Conservation (phyloP, 495 filamentous ascomycete genomes). For the Aspergillus ostianus region DNA sequence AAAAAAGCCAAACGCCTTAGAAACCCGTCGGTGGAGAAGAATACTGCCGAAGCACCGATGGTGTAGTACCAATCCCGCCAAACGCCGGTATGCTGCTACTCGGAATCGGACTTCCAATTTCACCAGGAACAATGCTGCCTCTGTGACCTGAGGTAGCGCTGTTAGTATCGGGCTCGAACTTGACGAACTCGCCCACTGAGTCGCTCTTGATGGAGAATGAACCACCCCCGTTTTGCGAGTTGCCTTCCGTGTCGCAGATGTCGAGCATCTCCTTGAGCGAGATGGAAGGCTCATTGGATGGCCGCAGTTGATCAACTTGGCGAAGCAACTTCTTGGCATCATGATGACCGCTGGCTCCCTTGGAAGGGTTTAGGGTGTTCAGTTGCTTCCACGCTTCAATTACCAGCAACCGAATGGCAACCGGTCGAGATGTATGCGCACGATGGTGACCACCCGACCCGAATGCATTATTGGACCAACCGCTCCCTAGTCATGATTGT, state of each 20-base stretch:
- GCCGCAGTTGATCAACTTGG: constrained; percentile 61
- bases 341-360: constrained; percentile 55
- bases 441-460: constrained; percentile 44
- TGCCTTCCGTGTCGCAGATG: constrained; percentile 90
- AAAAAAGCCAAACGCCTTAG: constrained; percentile 24
- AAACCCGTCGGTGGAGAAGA: constrained; percentile 40
- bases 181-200: constrained; percentile 54
- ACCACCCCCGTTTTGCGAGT: constrained; percentile 82
- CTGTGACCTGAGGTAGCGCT: constrained; percentile 39
- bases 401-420: constrained; percentile 55
- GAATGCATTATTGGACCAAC: constrained; percentile 55
- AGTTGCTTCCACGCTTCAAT: constrained; percentile 61
- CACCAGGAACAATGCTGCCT: constrained; percentile 44
- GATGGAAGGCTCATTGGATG: constrained; percentile 56
- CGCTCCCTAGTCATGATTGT: constrained; percentile 33
- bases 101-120: constrained; percentile 51
- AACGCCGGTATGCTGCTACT: constrained; percentile 44
- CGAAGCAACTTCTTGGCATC: constrained; percentile 62
- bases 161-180: constrained; percentile 56
- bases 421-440: constrained; percentile 49
- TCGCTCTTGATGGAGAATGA: constrained; percentile 65
- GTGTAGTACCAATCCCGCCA: constrained; percentile 35
- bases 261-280: constrained; percentile 73
- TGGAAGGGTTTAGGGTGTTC: constrained; percentile 35
- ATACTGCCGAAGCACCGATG: constrained; percentile 41